Evolutionary conservation across 306 rosid species (phyloP).

Genomic region (Castanea crenata): DNA sequence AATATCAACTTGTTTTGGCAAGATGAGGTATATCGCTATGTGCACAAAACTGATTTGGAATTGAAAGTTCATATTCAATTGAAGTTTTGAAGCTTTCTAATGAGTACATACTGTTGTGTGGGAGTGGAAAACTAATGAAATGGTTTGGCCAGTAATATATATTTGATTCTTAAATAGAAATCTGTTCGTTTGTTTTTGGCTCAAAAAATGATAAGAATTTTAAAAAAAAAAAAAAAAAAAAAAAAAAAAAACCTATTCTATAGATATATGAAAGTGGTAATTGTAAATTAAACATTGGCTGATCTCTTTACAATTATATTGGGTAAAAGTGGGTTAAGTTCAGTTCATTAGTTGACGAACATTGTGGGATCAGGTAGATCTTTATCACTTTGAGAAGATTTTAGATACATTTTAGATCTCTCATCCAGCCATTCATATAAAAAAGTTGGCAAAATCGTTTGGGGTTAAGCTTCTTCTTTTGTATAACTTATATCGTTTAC

Average conservation of each 20-base stretch:
- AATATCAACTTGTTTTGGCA: slow-evolving; percentile 82
- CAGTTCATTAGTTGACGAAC: neutral
- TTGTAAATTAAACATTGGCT: neutral
- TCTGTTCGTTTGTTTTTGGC: no score
- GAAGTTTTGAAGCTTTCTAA: neutral
- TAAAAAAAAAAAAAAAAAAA: no score
- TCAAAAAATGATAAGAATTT: no score
- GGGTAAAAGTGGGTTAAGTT: neutral
- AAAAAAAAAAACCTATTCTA: neutral
- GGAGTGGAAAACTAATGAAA: neutral
- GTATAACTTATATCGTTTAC: slow-evolving; percentile 6
- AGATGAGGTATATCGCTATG: slow-evolving; percentile 74
- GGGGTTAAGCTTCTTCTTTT: neutral
- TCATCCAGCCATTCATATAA: neutral
- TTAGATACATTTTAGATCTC: neutral
- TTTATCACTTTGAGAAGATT: neutral
- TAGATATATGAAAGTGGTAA: neutral
- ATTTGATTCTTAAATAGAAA: neutral
- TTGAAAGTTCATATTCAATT: neutral
- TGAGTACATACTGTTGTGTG: neutral
- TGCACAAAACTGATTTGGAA: slow-evolving; percentile 7
- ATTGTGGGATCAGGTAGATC: neutral
- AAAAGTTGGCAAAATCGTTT: slow-evolving; percentile 7
- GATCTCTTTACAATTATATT: neutral
- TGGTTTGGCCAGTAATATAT: neutral